These are phyloP conservation scores for Nothophytophthora sp. DNA, from an alignment of 352 stramenopile genomes.

Conservation along the genomic window DNA sequence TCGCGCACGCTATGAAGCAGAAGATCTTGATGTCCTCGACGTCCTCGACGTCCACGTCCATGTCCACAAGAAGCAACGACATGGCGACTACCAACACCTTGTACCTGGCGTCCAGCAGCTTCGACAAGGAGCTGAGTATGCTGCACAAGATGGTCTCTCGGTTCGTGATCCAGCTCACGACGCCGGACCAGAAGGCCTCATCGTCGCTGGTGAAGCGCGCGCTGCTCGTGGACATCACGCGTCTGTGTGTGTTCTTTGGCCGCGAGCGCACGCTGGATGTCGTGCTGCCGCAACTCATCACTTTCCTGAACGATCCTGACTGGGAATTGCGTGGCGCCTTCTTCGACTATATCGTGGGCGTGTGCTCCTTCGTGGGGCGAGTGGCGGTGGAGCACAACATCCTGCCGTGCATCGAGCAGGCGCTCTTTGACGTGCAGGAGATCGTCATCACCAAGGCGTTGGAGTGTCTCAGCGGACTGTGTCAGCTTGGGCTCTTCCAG, in stretches of 20 bases:
- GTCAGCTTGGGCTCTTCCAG: constrained; percentile 92
- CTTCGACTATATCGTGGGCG: constrained; percentile 93
- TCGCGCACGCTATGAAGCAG: constrained; percentile 89
- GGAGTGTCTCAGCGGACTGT: constrained; percentile 89
- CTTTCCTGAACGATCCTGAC: constrained; percentile 97
- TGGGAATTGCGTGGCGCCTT: constrained; percentile 88
- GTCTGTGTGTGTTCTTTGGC: constrained; percentile 97
- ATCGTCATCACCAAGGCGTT: constrained; percentile 95
- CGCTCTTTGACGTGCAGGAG: constrained; percentile 96
- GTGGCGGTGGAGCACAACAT: constrained; percentile 96
- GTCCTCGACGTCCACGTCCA: constrained; percentile 35
- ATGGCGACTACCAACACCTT: constrained; percentile 22
- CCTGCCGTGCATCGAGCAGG: constrained; percentile 96
- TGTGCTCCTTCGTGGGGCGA: constrained; percentile 95
- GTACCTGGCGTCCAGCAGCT: constrained; percentile 85
- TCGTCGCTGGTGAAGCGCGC: constrained; percentile 94
- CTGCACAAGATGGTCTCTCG: constrained; percentile 94
- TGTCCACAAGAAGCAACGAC: constrained; percentile 39
- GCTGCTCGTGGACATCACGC: constrained; percentile 94
- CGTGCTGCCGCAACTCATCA: constrained; percentile 96
- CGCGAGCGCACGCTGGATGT: constrained; percentile 94
- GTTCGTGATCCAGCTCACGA: constrained; percentile 95
- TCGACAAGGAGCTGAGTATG: constrained; percentile 91
- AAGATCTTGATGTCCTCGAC: constrained; percentile 45
- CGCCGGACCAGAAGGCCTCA: constrained; percentile 85